Base-by-base conservation (phyloP, 306 rosid genomes). In the Casuarina equisetifolia region DNA sequence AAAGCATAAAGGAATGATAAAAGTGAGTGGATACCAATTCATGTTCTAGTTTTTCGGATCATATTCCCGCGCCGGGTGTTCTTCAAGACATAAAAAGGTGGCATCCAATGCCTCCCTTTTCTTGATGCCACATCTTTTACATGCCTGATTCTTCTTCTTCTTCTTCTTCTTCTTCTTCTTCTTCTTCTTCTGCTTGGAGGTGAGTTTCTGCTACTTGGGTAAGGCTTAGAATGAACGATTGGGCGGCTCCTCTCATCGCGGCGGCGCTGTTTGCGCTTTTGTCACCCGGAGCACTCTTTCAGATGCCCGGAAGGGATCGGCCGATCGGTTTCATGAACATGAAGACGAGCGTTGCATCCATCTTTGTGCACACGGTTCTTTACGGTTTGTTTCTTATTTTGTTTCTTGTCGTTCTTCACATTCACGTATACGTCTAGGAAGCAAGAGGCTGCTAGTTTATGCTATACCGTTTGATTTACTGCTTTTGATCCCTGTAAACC, bases 241-340 rank as follows among this genome's bases (percentile, higher is more conserved):
- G 92, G 93, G 99, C 92, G 32, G 88, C 89, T 82, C 97, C 93
- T 0, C 86, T 95, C 36, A 95, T 92, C 51, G 97, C 97, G 2
- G 82, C 97, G 0, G 90, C 92, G 25, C 76, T 92, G 68, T 92
- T 95, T 59, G 95, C 97, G 51, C 86, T 92, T 69, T 68, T 95
- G 76, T 82, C 88, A 2, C 98, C 97, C 4, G 98, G 97, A 73
- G 64, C 90, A 89, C 70, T 95, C 45, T 90, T 95, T 81, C 97
- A 95, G 74, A 82, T 95, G 91, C 97, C 99, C 0, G 97, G 97
- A 1, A 91, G 86, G 82, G 84, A 85, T 69, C 39, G 78, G 1
- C 97, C 97, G 0, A 73, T 95, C 1, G 88, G 86, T 74, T 85
- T 95, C 4, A 87, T 95, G 97, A 88, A 79, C 91, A 90, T 91